A percentile compares a stretch with the other conserved stretches of the same genome.
Evolutionary conservation across 2,329 filamentous ascomycete genomes (phyloP).

Genomic region (Talaromyces sp.): DNA sequence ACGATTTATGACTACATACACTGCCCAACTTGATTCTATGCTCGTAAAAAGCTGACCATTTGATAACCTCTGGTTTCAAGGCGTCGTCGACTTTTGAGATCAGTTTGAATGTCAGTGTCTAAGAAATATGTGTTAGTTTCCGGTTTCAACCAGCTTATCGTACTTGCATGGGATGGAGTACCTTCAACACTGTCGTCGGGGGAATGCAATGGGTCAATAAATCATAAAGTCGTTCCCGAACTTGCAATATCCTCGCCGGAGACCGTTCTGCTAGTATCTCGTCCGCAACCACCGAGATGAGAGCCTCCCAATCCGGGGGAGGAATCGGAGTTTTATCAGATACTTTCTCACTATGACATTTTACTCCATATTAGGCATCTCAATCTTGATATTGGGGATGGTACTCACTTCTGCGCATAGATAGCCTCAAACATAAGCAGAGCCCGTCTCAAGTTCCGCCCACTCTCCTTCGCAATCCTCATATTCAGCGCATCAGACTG

Average conservation of each 20-base stretch:
- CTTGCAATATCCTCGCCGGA: constrained; percentile 79
- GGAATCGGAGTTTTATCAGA: constrained; percentile 83
- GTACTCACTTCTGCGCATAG: constrained; percentile 84
- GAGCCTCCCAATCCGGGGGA: constrained; percentile 92
- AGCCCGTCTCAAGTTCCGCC: constrained; percentile 81
- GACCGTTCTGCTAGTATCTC: constrained; percentile 92
- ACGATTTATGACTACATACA: constrained; percentile 31
- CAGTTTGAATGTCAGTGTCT: constrained; percentile 87
- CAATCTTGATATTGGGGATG: constrained; percentile 7
- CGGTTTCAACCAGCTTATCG: not conserved
- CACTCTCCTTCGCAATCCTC: constrained; percentile 84
- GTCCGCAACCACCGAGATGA: constrained; percentile 82
- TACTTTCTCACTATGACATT: constrained; percentile 68
- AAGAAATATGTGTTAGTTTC: constrained; percentile 9
- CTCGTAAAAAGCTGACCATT: constrained; percentile 96
- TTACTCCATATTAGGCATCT: not conserved
- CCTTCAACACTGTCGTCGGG: constrained; percentile 84
- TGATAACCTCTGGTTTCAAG: constrained; percentile 85
- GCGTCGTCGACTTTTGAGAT: constrained; percentile 81
- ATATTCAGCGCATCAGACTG: constrained; percentile 68
- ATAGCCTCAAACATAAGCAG: constrained; percentile 96
- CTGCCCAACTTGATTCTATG: constrained; percentile 85
- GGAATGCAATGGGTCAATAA: constrained; percentile 96
- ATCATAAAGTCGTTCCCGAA: constrained; percentile 93
- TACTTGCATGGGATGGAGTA: constrained; percentile 22